These are phyloP conservation scores for Saccharomycopsis selenospora DNA, from an alignment of 805 yeast genomes.

Conservation along the genomic window DNA sequence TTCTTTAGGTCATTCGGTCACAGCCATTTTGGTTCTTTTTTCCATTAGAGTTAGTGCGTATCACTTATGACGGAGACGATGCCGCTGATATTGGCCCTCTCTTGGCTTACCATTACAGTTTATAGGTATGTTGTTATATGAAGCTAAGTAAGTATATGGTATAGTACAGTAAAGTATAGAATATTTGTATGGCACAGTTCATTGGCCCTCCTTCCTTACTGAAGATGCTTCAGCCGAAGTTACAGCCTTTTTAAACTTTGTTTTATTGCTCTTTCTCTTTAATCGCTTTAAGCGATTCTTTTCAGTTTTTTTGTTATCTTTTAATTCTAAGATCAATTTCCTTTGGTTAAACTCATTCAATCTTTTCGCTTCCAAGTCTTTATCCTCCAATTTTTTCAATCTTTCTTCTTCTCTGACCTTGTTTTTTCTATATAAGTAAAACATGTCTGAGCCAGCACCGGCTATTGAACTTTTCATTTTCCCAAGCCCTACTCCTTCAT, in stretches of 20 bases:
- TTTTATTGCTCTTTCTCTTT: constrained; percentile 6
- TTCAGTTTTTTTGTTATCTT: constrained; percentile 1
- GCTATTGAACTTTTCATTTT: constrained; percentile 9
- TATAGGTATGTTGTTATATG: too few species aligned
- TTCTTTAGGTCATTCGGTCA: too few species aligned
- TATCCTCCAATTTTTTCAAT: neutral
- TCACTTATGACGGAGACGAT: too few species aligned
- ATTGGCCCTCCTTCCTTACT: too few species aligned
- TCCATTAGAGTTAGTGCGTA: too few species aligned
- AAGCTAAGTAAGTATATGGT: too few species aligned
- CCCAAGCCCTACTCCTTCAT: neutral
- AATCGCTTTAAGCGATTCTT: constrained; percentile 3
- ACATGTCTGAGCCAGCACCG: constrained; percentile 11
- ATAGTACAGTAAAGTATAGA: too few species aligned
- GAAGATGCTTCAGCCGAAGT: too few species aligned
- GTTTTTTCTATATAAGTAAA: neutral
- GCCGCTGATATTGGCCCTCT: too few species aligned
- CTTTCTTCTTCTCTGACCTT: constrained; percentile 5
- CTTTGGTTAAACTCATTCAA: neutral
- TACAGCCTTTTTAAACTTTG: neutral
- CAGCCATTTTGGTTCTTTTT: too few species aligned
- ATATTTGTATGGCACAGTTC: too few species aligned
- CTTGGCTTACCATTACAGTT: too few species aligned
- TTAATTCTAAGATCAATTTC: neutral
- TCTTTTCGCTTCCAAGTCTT: neutral